Base-by-base conservation (phyloP, 768 basidiomycete genomes). In the Strobilomyces confusus region DNA sequence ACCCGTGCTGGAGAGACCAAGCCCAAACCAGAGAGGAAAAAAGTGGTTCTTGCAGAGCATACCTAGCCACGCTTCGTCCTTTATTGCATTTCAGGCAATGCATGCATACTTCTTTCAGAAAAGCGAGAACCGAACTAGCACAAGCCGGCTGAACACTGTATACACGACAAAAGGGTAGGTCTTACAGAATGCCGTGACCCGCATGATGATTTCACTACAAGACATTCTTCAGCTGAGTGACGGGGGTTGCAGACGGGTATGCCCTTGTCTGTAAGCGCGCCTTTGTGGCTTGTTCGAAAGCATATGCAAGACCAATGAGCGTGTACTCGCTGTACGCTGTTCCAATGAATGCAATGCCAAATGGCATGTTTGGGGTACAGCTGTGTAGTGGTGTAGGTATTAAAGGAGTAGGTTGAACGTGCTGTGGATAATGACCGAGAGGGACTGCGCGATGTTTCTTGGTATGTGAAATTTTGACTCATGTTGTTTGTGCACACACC, bases 21-120 rank as follows among this genome's bases (percentile, higher is more conserved):
- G 65, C 95, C 95, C 9, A 91, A 88, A 66, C 82, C 93, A 37
- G 94, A 94, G 77, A 82, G 87, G 71, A 94, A 93, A 75, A 95
- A 89, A 69, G 74, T 86, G 38, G 89, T 98, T 56, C 73, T 93
- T 56, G 77, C 77, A 42, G 91, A 94, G 73, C 92, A 95, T 75
- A 66, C 64, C 32, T 69, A 67, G 66, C 43, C 49, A 22, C 55
- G 15, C 37, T 49, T 46, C 60, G 48, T 69, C 48, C 54, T 52
- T 41, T 48, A 40, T 44, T 48, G 44, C 29, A 20, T 52, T 50
- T n/a, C 37, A 29, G 32, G 47, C 44, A 59, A 54, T 56, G 19
- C 40, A 30, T 57, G 19, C 25, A 13, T 49, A 34, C 47, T 52
- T 53, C 40, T 29, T 29, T n/a, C n/a, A n/a, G n/a, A 29, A 6